A percentile compares a stretch with the other conserved stretches of the same genome.
phyloP scores from a whole-genome alignment of 1,139 yeast species.

The Suhomyces wounanorum region DNA sequence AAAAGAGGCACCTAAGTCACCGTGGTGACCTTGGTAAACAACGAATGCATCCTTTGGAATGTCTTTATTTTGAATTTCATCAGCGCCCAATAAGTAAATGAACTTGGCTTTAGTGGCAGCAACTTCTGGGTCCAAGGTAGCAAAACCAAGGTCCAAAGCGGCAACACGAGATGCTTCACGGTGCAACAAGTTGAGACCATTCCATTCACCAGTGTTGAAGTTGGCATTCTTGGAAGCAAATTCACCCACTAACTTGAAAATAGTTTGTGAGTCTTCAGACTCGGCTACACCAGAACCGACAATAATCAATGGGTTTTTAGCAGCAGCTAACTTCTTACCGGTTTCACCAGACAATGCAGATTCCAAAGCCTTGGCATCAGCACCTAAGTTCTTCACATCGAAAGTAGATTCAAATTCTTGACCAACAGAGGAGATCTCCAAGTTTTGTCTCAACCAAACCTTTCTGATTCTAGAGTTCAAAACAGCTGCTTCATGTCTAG shows the following conservation, averaged over 20 bases:
- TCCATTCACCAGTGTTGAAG: conserved; percentile 76
- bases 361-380: conserved; percentile 56
- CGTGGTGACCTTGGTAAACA: conserved; percentile 90
- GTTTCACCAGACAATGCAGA: conserved; percentile 66
- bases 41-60: conserved; percentile 87
- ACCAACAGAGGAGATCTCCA: conserved; percentile 73
- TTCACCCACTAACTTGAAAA: conserved; percentile 62
- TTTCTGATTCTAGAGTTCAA: conserved; percentile 84
- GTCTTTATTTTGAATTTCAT: conserved; percentile 68
- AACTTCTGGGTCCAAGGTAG: conserved; percentile 52
- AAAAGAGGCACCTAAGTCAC: conserved; percentile 84
- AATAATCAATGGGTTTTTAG: conserved; percentile 76
- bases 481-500: conserved; percentile 90
- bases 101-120: conserved; percentile 64
- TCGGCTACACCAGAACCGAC: conserved; percentile 83
- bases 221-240: conserved; percentile 61
- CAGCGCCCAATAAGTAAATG: conserved; percentile 82
- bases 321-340: conserved; percentile 68
- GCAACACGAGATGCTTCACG: conserved; percentile 88
- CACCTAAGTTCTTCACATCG: conserved; percentile 64
- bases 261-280: conserved; percentile 62
- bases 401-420: conserved; percentile 78
- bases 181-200: conserved; percentile 78
- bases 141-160: conserved; percentile 84
- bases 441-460: conserved; percentile 71